Evolutionary conservation across 2,329 filamentous ascomycete genomes (phyloP).

Genomic region (Taxawa tesnikishii): DNA sequence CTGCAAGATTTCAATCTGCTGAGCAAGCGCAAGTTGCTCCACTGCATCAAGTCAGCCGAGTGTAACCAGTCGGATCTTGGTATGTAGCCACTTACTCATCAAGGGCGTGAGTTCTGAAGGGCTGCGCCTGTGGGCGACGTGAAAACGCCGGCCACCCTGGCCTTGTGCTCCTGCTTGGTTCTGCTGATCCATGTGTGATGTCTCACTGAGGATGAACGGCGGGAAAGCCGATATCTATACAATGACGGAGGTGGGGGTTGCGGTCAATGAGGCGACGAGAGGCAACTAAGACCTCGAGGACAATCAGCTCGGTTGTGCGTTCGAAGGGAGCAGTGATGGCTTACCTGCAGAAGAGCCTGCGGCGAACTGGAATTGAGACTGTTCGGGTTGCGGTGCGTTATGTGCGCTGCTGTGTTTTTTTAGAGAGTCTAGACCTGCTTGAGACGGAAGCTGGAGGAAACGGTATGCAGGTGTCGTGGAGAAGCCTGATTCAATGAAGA

Average conservation of each 20-base stretch:
- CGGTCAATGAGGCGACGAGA: not conserved
- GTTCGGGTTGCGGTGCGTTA: too few species aligned
- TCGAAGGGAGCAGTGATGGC: not conserved
- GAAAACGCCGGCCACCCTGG: slow-evolving; percentile 75
- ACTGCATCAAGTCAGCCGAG: slow-evolving; percentile 39
- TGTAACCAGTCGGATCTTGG: not conserved
- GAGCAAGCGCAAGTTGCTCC: slow-evolving; percentile 95
- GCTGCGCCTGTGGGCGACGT: slow-evolving; percentile 94
- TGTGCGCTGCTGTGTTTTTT: not conserved
- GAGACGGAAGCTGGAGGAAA: not conserved
- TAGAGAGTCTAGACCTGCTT: not conserved
- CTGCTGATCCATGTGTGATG: slow-evolving; percentile 34
- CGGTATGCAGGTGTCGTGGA: not conserved
- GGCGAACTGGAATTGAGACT: not conserved
- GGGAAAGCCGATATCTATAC: slow-evolving; percentile 2
- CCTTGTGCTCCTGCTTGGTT: slow-evolving; percentile 42
- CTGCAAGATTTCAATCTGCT: slow-evolving; percentile 94
- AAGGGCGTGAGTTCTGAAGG: slow-evolving; percentile 93
- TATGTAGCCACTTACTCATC: slow-evolving; percentile 73
- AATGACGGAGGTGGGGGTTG: slow-evolving; percentile 3
- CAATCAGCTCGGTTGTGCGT: not conserved
- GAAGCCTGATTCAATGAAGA: not conserved
- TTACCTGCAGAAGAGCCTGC: not conserved
- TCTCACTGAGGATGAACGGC: not conserved
- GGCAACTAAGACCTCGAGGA: slow-evolving; percentile 2